Base-by-base conservation (phyloP, 2,329 filamentous ascomycete genomes). In the Trichothecium roseum region DNA sequence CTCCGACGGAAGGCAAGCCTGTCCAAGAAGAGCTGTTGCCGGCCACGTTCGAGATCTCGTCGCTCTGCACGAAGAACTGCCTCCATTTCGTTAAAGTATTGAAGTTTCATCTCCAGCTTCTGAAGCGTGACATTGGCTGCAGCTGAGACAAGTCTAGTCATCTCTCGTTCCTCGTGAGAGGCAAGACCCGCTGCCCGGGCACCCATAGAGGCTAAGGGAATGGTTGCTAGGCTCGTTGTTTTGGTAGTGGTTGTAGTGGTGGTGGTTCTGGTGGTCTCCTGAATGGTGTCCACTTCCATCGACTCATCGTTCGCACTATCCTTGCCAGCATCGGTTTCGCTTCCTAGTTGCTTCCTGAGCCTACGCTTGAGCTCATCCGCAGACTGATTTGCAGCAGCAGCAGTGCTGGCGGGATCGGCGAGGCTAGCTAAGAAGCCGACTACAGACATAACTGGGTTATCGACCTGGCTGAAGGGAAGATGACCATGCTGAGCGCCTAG, bases 71-170 rank as follows among this genome's bases (percentile, higher is more conserved):
- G 84, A 34, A 98, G 69, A 30, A 95, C 81, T 14, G 84, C 74
- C 60, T 98, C 91, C 73, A 98, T 88, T 57, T 98, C 91, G 49
- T 84, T 82, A 61, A 98, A 98, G 56, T 96, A 94, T 52, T 86
- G 81, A 40, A 98, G 72, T 63, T 98, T 98, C 49, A 96, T 68
- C 60, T 96, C 87, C 42, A 96, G 78, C 62, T 98, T 98, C 54
- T 94, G 82, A 24, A 96, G 68, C n/a, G 85, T 89, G 10, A 94
- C 72, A 54, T 98, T 98, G 35, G 94, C 85, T 1, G 87, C 86
- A 5, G 87, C 83, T 3, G 87, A 89, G 8, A 98, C 85, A 32
- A 96, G 76, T 13, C 87, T 83, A 15, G 88, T 94, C 76, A 96
- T 91, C 60, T 95, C 87, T 39, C 93, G 84, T 59, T 98, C 91